phyloP scores from a whole-genome alignment of 2,329 filamentous ascomycete genomes.

The Stagonosporopsis cucurbitacearum region DNA sequence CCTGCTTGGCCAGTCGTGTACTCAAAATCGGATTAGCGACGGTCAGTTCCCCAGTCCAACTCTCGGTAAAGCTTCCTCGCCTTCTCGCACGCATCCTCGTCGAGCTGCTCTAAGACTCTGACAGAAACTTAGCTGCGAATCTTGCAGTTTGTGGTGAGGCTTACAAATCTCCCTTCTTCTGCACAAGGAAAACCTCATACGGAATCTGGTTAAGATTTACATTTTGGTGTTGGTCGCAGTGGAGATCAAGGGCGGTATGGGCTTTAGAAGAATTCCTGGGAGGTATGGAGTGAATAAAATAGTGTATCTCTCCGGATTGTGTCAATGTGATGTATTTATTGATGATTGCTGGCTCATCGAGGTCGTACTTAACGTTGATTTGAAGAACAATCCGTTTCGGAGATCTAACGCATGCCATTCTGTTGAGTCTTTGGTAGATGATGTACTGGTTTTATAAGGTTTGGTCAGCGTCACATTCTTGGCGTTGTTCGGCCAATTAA shows the following conservation, averaged over 20 bases:
- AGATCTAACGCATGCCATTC: constrained; percentile 4
- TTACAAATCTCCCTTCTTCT: constrained; percentile 15
- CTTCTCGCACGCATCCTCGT: neutral
- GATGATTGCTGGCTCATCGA: constrained; percentile 17
- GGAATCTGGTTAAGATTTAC: constrained; percentile 33
- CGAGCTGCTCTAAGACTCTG: neutral
- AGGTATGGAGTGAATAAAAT: constrained; percentile 14
- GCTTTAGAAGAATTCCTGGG: constrained; percentile 28
- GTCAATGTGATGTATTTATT: constrained; percentile 11
- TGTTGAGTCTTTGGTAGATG: neutral
- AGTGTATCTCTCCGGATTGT: constrained; percentile 4
- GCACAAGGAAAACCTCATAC: constrained; percentile 34
- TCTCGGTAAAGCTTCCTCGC: neutral
- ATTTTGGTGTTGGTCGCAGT: constrained; percentile 35
- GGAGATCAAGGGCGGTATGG: constrained; percentile 40
- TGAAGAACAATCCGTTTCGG: constrained; percentile 17
- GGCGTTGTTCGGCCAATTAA: neutral
- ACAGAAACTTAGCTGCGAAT: neutral
- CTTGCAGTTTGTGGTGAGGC: constrained; percentile 1
- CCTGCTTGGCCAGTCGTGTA: no score
- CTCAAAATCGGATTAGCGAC: neutral
- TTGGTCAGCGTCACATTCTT: neutral
- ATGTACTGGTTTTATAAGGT: neutral
- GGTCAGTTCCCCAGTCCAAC: neutral
- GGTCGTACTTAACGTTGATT: constrained; percentile 17